Conservation (phyloP, 2,329 filamentous ascomycete genomes). For the Fusarium guadeloupense region DNA sequence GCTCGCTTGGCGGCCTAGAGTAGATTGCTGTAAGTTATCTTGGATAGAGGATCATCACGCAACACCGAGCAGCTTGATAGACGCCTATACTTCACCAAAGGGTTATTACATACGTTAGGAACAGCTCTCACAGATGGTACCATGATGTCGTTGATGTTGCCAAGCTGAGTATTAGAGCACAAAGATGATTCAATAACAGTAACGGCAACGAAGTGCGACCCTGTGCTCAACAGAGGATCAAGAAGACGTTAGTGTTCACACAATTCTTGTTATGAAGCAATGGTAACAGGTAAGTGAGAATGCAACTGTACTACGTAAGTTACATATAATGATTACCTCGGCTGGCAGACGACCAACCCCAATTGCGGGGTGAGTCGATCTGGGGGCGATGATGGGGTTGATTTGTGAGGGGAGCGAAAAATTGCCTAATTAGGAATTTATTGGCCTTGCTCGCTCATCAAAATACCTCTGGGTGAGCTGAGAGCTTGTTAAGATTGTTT, state of each 20-base stretch:
- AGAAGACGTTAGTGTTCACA: slow-evolving; percentile 1
- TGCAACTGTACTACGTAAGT: no score
- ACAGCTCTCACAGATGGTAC: slow-evolving; percentile 45
- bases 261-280: slow-evolving; percentile 9
- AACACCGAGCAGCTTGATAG: not conserved
- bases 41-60: not conserved
- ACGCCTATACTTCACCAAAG: not conserved
- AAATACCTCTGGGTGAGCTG: no score
- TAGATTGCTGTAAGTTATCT: not conserved
- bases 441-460: no score
- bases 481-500: no score
- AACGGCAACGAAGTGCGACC: not conserved
- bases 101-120: slow-evolving; percentile 46
- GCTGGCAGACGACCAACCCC: slow-evolving; percentile 31
- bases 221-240: slow-evolving; percentile 2
- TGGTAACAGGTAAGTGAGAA: slow-evolving; percentile 20
- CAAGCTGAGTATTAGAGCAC: not conserved
- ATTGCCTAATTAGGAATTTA: slow-evolving; percentile 20
- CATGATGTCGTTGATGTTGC: slow-evolving; percentile 35
- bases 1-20: slow-evolving; percentile 69
- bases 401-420: slow-evolving; percentile 33
- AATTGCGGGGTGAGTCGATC: slow-evolving; percentile 38
- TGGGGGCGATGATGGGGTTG: slow-evolving; percentile 23
- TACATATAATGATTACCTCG: slow-evolving; percentile 28
- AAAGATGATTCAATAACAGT: not conserved